phyloP scores from a whole-genome alignment of 2,329 filamentous ascomycete species.

The Biscogniauxia sp. region DNA sequence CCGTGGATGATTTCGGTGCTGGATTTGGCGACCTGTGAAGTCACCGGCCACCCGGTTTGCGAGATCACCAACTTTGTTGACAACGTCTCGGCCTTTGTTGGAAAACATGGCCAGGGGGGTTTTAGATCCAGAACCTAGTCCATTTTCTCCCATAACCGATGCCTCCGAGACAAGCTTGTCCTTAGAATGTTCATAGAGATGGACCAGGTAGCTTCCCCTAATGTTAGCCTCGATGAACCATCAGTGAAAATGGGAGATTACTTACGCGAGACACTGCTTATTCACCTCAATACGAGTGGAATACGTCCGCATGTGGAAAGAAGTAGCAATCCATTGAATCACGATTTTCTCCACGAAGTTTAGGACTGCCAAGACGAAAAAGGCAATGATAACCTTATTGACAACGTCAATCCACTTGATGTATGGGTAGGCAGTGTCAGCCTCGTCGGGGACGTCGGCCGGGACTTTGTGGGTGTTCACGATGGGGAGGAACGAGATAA shows the following conservation, averaged over 20 bases:
- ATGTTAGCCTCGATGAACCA: constrained; percentile 39
- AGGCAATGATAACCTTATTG: constrained; percentile 80
- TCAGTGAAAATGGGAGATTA: constrained; percentile 56
- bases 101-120: constrained; percentile 75
- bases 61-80: constrained; percentile 79
- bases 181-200: constrained; percentile 69
- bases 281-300: constrained; percentile 87
- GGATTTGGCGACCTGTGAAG: constrained; percentile 75
- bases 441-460: constrained; percentile 30
- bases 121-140: constrained; percentile 56
- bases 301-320: constrained; percentile 89
- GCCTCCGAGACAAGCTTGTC: constrained; percentile 61
- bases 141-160: constrained; percentile 45
- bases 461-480: constrained; percentile 58
- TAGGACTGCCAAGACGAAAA: constrained; percentile 76
- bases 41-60: constrained; percentile 79
- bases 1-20: constrained; percentile 69
- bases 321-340: constrained; percentile 91
- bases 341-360: constrained; percentile 92
- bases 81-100: constrained; percentile 70
- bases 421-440: constrained; percentile 47
- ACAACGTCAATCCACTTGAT: constrained; percentile 71
- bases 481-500: constrained; percentile 82
- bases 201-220: constrained; percentile 44
- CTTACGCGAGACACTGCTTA: constrained; percentile 74